Base-by-base conservation (phyloP, 2,329 filamentous ascomycete species). In the Fusarium poae region DNA sequence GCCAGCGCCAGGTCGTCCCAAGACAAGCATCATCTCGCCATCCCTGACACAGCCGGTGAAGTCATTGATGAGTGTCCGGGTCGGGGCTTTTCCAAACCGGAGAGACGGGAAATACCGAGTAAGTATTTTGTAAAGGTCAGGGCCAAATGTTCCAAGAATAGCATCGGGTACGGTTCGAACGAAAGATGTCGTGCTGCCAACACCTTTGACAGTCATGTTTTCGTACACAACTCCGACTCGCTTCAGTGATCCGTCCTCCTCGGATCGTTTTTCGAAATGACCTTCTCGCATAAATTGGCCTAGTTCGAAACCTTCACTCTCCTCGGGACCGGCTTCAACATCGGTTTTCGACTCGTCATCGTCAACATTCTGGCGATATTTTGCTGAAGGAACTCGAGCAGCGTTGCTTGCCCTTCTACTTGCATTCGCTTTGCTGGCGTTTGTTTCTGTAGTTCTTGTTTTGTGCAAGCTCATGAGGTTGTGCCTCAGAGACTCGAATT, bases 221-320 rank as follows among this genome's bases (percentile, higher is more conserved):
- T 91, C 92, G 82, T 90, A 95, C 2, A 93, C 81, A 2, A 95
- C 90, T 4, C 92, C 92, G 13, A 95, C 87, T 72, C 90, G 92
- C 81, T 95, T 96, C 13, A 89, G 86, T 0, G 92, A 91, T 35
- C 84, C 79, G 75, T 30, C 89, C 77, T 30, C 88, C 85, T 65
- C 72, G 8, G 53, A 63, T 8, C 67, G 67, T 44, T 70, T 63
- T 53, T 69, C 67, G 34, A 69, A 69, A 44, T 69, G 67, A 12
- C 67, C 67, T 29, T 69, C 67, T 40, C 67, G 66, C 67, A 69
- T 69, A 13, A 69, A 69, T 20, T 39, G 57, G 7, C 67, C 66
- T n/a, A 69, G 62, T 35, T 69, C 66, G 21, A 69, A 69, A 6
- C 48, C 66, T 8, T 55, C 62, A 15, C 50, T 56, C 11, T 70